phyloP scores from a whole-genome alignment of 768 basidiomycete species.

The Cystofilobasidium ferigula region DNA sequence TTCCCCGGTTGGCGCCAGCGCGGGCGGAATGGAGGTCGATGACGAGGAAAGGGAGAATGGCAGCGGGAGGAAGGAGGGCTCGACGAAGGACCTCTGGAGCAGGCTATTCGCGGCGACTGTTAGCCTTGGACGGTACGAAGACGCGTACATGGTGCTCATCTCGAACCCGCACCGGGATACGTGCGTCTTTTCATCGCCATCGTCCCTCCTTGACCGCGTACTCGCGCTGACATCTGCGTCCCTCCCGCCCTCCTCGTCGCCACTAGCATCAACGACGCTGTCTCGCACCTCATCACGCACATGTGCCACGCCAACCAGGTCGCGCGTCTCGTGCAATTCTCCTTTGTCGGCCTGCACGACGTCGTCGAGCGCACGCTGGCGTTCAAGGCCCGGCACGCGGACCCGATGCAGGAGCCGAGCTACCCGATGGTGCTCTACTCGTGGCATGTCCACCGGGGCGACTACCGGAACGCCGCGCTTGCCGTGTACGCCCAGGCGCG shows the following conservation, averaged over 20 bases:
- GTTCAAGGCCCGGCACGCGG: constrained; percentile 87
- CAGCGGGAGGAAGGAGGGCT: constrained; percentile 40
- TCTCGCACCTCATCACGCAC: constrained; percentile 68
- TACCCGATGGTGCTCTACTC: constrained; percentile 89
- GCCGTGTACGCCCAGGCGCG: constrained; percentile 87
- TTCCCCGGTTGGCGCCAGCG: not conserved
- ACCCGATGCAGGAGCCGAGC: constrained; percentile 70
- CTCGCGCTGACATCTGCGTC: not conserved
- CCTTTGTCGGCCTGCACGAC: constrained; percentile 70
- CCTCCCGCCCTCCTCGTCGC: not conserved
- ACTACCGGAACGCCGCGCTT: constrained; percentile 79
- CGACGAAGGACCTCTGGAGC: constrained; percentile 64
- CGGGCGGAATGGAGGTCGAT: not conserved
- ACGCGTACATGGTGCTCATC: constrained; percentile 72
- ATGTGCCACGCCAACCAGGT: constrained; percentile 87
- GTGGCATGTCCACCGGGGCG: constrained; percentile 76
- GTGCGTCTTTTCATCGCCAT: constrained; percentile 45
- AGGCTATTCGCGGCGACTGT: constrained; percentile 64
- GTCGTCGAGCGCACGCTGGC: constrained; percentile 79
- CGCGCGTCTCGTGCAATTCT: constrained; percentile 63
- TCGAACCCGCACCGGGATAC: constrained; percentile 61
- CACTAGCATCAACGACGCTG: constrained; percentile 65
- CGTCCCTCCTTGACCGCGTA: not conserved
- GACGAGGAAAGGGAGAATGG: constrained; percentile 36
- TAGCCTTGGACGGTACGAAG: constrained; percentile 64